Base-by-base conservation (phyloP, 2,329 filamentous ascomycete species). In the Trichoderma simmonsii region DNA sequence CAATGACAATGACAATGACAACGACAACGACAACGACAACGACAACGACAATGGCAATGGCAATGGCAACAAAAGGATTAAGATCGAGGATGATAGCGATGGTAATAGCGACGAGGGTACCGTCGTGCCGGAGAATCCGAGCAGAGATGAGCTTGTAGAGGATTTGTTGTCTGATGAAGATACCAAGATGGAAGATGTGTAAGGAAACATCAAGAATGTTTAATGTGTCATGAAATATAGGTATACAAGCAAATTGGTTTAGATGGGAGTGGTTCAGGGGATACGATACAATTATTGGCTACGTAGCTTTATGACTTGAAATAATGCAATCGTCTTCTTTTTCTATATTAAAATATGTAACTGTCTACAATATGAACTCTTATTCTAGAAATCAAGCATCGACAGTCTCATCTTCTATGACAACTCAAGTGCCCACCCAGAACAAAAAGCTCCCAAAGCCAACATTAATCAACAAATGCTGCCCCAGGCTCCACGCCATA, bases 401-500 rank as follows among this genome's bases (percentile, higher is more conserved):
- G 6, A 28, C 6, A 2, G 15, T 73, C 65, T 77, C 14, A 34
- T 48, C 26, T 34, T 18, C 18, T 34, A 15, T 32, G n/a, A 36
- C 9, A 24, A 39, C 9, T 54, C 30, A 70, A 15, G 12, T 28
- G 3, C 85, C 86, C 15, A 90, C 72, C 84, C 85, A 87, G 77
- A 87, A 90, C 61, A 93, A 76, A 48, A 88, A 68, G 34, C 89
- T 85, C 1, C 89, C 90, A 57, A 91, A 75, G 6, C 87, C 84
- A 39, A 95, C 76, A 80, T 95, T 94, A 57, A 95, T 85, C 48
- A 87, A 79, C 73, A 95, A 79, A 87, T 99, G 95, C 83, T 95
- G 93, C 8, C 89, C 93, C 60, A 95, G 78, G 74, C 88, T 90
- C 97, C 96, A 99, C 15, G 92, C 94, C 86, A 96, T 92, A 74